Evolutionary conservation across 2,329 filamentous ascomycete species (phyloP).

Genomic region (Arthrinium phaeospermum): DNA sequence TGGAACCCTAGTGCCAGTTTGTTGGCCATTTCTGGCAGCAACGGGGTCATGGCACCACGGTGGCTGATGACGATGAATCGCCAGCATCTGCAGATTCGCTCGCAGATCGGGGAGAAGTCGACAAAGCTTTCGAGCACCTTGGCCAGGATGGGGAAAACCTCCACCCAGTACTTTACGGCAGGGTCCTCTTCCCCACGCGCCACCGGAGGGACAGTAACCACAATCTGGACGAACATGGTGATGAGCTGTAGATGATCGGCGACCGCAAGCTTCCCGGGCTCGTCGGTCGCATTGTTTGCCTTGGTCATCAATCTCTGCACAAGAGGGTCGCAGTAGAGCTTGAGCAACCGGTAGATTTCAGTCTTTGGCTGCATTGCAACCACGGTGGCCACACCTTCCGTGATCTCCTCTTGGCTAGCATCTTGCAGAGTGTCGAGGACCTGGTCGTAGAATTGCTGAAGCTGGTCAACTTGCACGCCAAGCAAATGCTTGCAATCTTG

Average conservation of each 20-base stretch:
- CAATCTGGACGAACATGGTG: slow-evolving; percentile 83
- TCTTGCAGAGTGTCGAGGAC: slow-evolving; percentile 86
- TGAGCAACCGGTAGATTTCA: slow-evolving; percentile 83
- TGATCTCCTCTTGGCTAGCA: slow-evolving; percentile 92
- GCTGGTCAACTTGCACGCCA: slow-evolving; percentile 79
- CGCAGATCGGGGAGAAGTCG: slow-evolving; percentile 84
- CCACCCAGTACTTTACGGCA: slow-evolving; percentile 93
- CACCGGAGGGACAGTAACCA: slow-evolving; percentile 73
- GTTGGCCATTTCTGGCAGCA: slow-evolving; percentile 84
- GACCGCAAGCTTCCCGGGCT: slow-evolving; percentile 82
- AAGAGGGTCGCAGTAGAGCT: slow-evolving; percentile 91
- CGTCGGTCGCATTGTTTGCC: slow-evolving; percentile 82
- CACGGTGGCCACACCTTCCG: slow-evolving; percentile 91
- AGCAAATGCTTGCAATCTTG: slow-evolving; percentile 90
- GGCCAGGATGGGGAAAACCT: slow-evolving; percentile 86
- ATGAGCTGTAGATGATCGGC: slow-evolving; percentile 93
- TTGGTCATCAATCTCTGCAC: slow-evolving; percentile 84
- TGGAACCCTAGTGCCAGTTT: slow-evolving; percentile 87
- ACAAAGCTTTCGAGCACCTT: slow-evolving; percentile 89
- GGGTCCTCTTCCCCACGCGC: slow-evolving; percentile 78
- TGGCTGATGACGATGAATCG: slow-evolving; percentile 97
- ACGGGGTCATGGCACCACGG: slow-evolving; percentile 82
- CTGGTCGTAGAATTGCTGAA: slow-evolving; percentile 91
- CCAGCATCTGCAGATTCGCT: slow-evolving; percentile 94
- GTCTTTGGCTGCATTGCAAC: slow-evolving; percentile 83